Percentiles rank a stretch among this genome's conserved stretches.
Evolutionary conservation across 1,284 basidiomycete genomes (phyloP).

Genomic region (Leccinum fuscescens): DNA sequence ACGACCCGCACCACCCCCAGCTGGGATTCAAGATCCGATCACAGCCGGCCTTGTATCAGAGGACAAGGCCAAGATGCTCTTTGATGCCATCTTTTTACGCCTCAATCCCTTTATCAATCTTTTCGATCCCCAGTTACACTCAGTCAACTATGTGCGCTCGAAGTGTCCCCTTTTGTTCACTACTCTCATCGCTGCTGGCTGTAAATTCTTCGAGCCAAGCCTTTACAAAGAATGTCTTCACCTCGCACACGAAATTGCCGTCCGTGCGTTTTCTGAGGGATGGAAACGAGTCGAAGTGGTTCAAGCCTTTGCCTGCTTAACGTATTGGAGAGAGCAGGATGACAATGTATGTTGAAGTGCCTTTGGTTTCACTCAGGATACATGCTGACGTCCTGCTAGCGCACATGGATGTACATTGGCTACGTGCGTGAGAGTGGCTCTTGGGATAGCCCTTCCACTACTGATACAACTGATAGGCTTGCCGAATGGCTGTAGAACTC

Average conservation of each 20-base stretch:
- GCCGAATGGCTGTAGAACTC: slow-evolving; percentile 81
- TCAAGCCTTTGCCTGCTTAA: slow-evolving; percentile 80
- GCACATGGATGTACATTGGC: slow-evolving; percentile 82
- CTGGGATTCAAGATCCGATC: slow-evolving; percentile 61
- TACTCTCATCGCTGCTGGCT: slow-evolving; percentile 76
- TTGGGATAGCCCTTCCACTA: neutral
- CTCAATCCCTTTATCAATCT: slow-evolving; percentile 84
- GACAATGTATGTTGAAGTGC: slow-evolving; percentile 55
- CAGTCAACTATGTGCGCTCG: slow-evolving; percentile 68
- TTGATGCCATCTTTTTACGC: slow-evolving; percentile 73
- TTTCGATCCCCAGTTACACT: slow-evolving; percentile 77
- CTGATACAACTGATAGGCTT: slow-evolving; percentile 50
- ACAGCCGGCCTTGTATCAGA: slow-evolving; percentile 65
- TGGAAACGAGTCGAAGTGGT: slow-evolving; percentile 79
- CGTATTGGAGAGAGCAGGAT: slow-evolving; percentile 84
- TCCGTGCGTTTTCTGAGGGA: slow-evolving; percentile 73
- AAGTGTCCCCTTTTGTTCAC: slow-evolving; percentile 80
- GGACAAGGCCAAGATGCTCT: slow-evolving; percentile 62
- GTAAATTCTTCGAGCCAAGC: slow-evolving; percentile 79
- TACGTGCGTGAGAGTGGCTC: slow-evolving; percentile 49
- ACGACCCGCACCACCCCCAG: slow-evolving; percentile 36
- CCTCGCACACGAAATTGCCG: slow-evolving; percentile 66
- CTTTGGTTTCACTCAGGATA: slow-evolving; percentile 11
- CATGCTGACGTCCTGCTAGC: slow-evolving; percentile 40
- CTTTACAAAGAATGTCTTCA: slow-evolving; percentile 65